Conservation (phyloP, 495 filamentous ascomycete species). For the Cryomyces minteri region DNA sequence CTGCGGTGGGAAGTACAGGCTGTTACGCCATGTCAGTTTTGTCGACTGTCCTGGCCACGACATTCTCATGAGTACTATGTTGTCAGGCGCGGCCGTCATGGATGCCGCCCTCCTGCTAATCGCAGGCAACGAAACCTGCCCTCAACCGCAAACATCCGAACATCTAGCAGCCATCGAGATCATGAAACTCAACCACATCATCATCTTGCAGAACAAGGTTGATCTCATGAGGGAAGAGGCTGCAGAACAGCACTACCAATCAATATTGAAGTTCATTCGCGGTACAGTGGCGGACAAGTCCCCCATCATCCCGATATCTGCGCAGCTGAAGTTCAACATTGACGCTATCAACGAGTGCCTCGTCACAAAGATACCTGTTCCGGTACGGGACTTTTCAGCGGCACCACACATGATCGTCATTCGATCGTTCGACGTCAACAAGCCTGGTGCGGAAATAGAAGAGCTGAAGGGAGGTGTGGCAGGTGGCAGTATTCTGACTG, state of each 20-base stretch:
- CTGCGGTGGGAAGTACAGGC: constrained; percentile 64
- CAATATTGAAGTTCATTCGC: constrained; percentile 91
- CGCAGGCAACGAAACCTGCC: constrained; percentile 96
- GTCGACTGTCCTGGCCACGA: constrained; percentile 99
- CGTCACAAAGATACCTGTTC: constrained; percentile 82
- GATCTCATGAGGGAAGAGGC: constrained; percentile 91
- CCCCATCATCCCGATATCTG: constrained; percentile 94
- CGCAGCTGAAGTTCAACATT: constrained; percentile 98
- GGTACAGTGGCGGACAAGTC: constrained; percentile 93
- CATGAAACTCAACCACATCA: constrained; percentile 96
- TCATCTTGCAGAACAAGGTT: constrained; percentile 98
- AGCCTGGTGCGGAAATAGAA: constrained; percentile 98
- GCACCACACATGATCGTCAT: constrained; percentile 98
- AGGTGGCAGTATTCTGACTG: constrained; percentile 88
- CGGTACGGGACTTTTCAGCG: constrained; percentile 69
- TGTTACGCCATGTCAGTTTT: constrained; percentile 71
- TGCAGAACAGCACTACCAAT: constrained; percentile 82
- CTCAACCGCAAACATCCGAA: constrained; percentile 97
- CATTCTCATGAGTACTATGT: constrained; percentile 99
- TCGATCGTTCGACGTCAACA: constrained; percentile 98
- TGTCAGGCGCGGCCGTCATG: constrained; percentile 98
- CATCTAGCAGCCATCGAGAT: constrained; percentile 98
- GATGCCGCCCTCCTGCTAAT: constrained; percentile 92
- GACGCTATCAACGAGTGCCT: constrained; percentile 93
- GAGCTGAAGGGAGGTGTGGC: constrained; percentile 98